Percentiles rank a stretch among this genome's conserved stretches.
phyloP scores from a whole-genome alignment of 257 asterid species.

The Lycium barbarum region DNA sequence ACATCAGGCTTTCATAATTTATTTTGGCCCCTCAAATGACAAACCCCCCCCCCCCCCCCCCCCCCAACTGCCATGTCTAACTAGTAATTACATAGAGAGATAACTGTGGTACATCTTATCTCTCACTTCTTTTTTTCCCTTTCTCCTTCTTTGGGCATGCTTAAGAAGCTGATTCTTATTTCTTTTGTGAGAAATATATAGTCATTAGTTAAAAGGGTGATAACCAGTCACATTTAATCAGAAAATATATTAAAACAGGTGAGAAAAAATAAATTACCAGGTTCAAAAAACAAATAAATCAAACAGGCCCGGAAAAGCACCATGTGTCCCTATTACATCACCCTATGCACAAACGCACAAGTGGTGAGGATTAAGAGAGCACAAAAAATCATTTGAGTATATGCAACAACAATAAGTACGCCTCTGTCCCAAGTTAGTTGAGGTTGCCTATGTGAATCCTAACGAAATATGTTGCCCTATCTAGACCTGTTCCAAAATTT shows the following conservation, averaged over 20 bases:
- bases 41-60: background rate
- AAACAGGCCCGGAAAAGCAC: background rate
- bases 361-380: background rate
- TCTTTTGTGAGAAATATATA: background rate
- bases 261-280: background rate
- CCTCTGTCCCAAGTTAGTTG: background rate
- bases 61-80: background rate
- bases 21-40: background rate
- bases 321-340: background rate
- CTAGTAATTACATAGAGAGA: background rate
- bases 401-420: background rate
- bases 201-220: background rate
- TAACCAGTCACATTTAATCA: slow-evolving; percentile 3
- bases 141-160: background rate
- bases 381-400: background rate
- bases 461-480: background rate
- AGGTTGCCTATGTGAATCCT: background rate
- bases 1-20: background rate
- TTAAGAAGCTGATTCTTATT: background rate
- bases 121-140: background rate
- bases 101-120: background rate
- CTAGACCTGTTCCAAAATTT: background rate
- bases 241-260: background rate
- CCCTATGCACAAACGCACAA: background rate
- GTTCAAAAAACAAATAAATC: background rate